Evolutionary conservation across 2,329 filamentous ascomycete species (phyloP), one percentile per base, ranked within the genome.

Genomic region (Colletotrichum scovillei): DNA sequence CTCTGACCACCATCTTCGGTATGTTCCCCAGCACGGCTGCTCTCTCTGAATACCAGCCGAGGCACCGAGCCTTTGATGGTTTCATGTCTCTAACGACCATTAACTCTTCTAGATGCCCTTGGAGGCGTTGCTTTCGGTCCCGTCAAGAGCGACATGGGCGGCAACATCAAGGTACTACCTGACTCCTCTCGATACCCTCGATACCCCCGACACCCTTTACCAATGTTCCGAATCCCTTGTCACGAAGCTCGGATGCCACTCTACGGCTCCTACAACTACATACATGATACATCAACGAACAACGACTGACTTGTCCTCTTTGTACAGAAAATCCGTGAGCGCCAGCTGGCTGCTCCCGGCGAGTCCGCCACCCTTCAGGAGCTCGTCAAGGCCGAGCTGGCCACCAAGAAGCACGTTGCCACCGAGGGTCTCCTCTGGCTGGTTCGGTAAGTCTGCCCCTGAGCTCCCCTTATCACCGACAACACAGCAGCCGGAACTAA

Each of bases 351-450:
- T 70, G 91, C 94, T 70, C 95, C 95, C 35, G 87, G 87, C 67
- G 92, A 95, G 76, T 97, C 94, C n/a, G 88, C 90, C 79, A 97
- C 92, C 69, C 87, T 99, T 70, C 97, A 99, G 86, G 90, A 92
- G 59, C 93, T 98, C 62, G 93, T 94, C 78, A 83, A 91, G 76
- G 97, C 95, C 82, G 97, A 99, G 87, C 87, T 98, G 81, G 95
- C 95, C 87, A 89, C 91, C 75, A 96, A 95, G 88, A 95, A 97
- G 85, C 94, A 98, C 86, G 90, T 86, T 70, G 96, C 97, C 67
- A 93, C 95, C 14, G 95, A 98, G 85, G 97, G 95, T 67, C 88
- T 98, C 64, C 84, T 98, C 74, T 99, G 97, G 97, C 89, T 98
- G 74, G 89, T 92, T 77, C 93, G 96, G 94, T 97, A 88, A 74